These are phyloP conservation scores for Cercis canadensis DNA, from an alignment of 306 rosid genomes.

Conservation along the genomic window DNA sequence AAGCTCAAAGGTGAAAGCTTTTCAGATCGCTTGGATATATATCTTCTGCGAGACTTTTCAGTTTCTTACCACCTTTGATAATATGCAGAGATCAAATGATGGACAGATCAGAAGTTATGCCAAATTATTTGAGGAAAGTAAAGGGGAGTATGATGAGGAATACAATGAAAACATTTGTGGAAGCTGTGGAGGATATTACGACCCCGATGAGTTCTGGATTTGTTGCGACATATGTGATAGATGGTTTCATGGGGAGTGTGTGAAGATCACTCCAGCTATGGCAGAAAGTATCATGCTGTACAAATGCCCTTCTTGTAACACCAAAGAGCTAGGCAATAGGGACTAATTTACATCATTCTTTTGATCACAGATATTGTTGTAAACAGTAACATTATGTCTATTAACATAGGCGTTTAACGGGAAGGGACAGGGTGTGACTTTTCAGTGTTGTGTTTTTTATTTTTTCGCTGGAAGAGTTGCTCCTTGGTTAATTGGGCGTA, in stretches of 20 bases:
- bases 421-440: no score
- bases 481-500: constrained; percentile 1
- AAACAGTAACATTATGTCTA: no score
- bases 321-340: no score
- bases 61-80: no score
- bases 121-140: constrained; percentile 63
- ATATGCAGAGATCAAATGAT: constrained; percentile 82
- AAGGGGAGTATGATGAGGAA: constrained; percentile 84
- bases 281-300: constrained; percentile 92
- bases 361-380: no score
- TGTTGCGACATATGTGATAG: constrained; percentile 86
- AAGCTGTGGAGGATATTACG: constrained; percentile 86
- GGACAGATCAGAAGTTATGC: constrained; percentile 77
- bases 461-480: background rate
- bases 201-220: constrained; percentile 86
- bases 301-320: no score
- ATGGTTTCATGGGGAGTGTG: constrained; percentile 94
- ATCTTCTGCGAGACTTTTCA: no score
- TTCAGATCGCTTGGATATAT: no score
- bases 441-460: no score
- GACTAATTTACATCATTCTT: no score
- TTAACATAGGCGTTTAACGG: no score
- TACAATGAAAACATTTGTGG: constrained; percentile 85
- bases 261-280: constrained; percentile 88
- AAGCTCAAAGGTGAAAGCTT: constrained; percentile 95